Percentiles rank a stretch among this genome's conserved stretches.
These are phyloP conservation scores for Pseudozyma flocculosa DNA, from an alignment of 1,284 basidiomycete species.

Conservation along the genomic window DNA sequence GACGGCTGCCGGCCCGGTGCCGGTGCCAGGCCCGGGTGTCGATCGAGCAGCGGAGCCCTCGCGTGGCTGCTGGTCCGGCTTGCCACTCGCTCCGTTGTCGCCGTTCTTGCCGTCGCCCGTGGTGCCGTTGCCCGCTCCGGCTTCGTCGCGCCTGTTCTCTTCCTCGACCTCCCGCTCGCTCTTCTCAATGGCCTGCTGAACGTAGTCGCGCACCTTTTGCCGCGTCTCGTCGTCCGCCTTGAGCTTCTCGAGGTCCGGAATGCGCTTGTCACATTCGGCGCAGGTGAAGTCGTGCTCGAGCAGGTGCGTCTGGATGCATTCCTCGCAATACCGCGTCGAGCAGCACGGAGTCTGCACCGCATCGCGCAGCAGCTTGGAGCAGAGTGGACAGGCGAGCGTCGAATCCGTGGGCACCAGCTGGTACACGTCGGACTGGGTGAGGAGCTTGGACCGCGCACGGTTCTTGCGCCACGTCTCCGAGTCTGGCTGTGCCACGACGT, in stretches of 20 bases:
- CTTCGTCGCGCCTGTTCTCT: slow-evolving; percentile 20
- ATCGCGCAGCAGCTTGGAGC: slow-evolving; percentile 49
- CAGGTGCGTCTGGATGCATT: slow-evolving; percentile 55
- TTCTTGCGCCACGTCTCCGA: slow-evolving; percentile 49
- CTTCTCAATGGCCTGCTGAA: slow-evolving; percentile 49
- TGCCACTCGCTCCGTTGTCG: not conserved
- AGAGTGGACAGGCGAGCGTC: slow-evolving; percentile 51
- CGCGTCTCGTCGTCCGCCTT: slow-evolving; percentile 49
- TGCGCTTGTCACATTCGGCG: slow-evolving; percentile 55
- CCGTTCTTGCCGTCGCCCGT: slow-evolving; percentile 9
- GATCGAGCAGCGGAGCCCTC: no score
- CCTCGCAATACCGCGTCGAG: slow-evolving; percentile 52
- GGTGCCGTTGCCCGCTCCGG: slow-evolving; percentile 7
- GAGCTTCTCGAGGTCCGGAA: slow-evolving; percentile 49
- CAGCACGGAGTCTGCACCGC: slow-evolving; percentile 55
- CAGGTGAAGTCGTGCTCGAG: slow-evolving; percentile 57
- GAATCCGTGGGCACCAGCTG: slow-evolving; percentile 51
- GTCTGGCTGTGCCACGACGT: slow-evolving; percentile 55
- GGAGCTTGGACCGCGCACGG: slow-evolving; percentile 42
- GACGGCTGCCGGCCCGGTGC: slow-evolving; percentile 2
- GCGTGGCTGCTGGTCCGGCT: no score
- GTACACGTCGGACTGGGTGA: slow-evolving; percentile 54
- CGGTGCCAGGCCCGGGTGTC: not conserved
- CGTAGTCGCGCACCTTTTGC: slow-evolving; percentile 47
- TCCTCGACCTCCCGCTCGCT: slow-evolving; percentile 48